Conservation (phyloP, 495 filamentous ascomycete species). For the Neurospora sp. region DNA sequence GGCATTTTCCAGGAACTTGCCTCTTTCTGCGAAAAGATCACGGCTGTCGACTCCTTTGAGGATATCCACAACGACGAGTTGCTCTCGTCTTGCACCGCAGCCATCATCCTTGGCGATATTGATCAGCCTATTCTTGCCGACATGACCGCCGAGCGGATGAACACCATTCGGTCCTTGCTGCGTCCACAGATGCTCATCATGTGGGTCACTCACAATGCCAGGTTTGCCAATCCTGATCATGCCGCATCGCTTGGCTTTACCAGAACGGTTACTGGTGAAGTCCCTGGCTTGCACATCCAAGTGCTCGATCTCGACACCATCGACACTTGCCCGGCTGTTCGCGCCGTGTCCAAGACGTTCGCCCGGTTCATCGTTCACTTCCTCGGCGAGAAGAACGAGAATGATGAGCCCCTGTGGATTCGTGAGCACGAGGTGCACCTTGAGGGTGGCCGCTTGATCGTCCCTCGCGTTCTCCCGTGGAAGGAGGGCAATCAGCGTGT, state of each 20-base stretch:
- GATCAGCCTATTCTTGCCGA: conserved; percentile 23
- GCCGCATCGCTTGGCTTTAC: conserved; percentile 34
- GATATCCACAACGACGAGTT: not conserved
- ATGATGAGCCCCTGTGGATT: conserved; percentile 14
- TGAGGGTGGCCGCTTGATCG: conserved; percentile 15
- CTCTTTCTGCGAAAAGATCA: conserved; percentile 10
- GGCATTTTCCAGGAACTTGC: conserved; percentile 10
- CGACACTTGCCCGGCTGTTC: conserved; percentile 2
- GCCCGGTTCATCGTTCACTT: conserved; percentile 11
- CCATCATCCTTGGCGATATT: conserved; percentile 28
- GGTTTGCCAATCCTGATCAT: conserved; percentile 19
- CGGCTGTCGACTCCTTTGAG: conserved; percentile 3
- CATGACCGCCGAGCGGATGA: conserved; percentile 24
- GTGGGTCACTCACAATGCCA: conserved; percentile 26
- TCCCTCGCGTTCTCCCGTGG: conserved; percentile 31
- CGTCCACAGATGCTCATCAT: conserved; percentile 27
- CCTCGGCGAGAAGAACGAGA: not conserved
- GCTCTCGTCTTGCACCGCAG: conserved; percentile 10
- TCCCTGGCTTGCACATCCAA: conserved; percentile 27
- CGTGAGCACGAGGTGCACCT: conserved; percentile 30
- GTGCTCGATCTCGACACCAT: conserved; percentile 28
- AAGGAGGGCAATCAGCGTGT: conserved; percentile 25
- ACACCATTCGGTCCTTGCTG: conserved; percentile 22
- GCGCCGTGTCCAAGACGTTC: conserved; percentile 18
- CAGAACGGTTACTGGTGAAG: conserved; percentile 31